A percentile compares a stretch with the other conserved stretches of the same genome.
These are phyloP conservation scores for Escallonia rubra DNA, from an alignment of 129 eudicot species.

Conservation along the genomic window DNA sequence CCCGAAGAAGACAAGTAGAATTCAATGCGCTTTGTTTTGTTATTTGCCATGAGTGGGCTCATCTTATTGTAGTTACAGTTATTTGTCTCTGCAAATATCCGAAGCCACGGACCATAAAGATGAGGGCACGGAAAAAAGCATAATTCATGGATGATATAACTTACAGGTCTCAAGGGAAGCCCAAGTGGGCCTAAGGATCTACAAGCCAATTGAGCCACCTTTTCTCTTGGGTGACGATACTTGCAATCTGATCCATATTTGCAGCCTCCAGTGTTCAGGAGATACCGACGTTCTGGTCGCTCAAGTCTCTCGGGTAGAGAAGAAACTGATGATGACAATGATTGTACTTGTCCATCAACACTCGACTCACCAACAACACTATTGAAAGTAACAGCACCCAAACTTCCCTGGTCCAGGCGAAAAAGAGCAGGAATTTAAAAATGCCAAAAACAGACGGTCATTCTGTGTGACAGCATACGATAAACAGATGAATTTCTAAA, in stretches of 20 bases:
- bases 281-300: constrained; percentile 80
- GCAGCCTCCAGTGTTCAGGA: constrained; percentile 71
- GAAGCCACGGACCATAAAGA: too few species aligned
- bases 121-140: background rate
- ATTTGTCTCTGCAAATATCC: too few species aligned
- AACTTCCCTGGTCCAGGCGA: constrained; percentile 30
- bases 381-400: constrained; percentile 37
- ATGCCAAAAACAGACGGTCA: background rate
- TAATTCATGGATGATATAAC: constrained; percentile 13
- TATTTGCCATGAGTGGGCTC: too few species aligned
- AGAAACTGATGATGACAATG: constrained; percentile 23
- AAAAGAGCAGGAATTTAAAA: background rate
- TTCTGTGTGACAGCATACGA: too few species aligned
- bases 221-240: constrained; percentile 82
- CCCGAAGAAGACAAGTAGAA: too few species aligned
- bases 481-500: too few species aligned
- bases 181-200: constrained; percentile 66
- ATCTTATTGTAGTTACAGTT: too few species aligned
- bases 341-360: constrained; percentile 29
- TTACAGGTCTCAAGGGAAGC: constrained; percentile 85
- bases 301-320: constrained; percentile 78
- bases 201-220: constrained; percentile 38
- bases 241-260: constrained; percentile 82
- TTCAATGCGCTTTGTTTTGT: too few species aligned
- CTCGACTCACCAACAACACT: constrained; percentile 30